Evolutionary conservation across 306 rosid species (phyloP).

Genomic region (Senna tora): DNA sequence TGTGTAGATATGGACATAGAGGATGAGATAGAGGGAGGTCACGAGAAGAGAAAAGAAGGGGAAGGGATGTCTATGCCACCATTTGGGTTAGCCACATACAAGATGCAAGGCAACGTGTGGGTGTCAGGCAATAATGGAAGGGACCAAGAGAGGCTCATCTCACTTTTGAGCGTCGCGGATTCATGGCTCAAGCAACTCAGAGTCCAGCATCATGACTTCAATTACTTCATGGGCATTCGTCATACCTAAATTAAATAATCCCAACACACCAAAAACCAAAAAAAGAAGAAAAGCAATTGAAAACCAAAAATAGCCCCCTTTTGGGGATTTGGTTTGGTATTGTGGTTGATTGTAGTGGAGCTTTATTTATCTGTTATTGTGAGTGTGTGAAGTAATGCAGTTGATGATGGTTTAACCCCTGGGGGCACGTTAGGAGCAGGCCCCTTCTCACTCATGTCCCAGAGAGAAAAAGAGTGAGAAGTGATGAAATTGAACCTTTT

Average conservation of each 20-base stretch:
- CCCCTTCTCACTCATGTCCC: too few species aligned
- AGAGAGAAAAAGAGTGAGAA: too few species aligned
- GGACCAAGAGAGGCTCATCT: slow-evolving; percentile 75
- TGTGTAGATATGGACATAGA: slow-evolving; percentile 69
- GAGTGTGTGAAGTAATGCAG: slow-evolving; percentile 31
- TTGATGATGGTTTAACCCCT: slow-evolving; percentile 32
- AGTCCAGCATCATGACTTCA: slow-evolving; percentile 95
- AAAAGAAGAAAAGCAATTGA: slow-evolving; percentile 29
- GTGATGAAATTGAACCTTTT: too few species aligned
- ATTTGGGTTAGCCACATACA: slow-evolving; percentile 92
- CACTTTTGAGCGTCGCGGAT: slow-evolving; percentile 82
- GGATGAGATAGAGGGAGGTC: slow-evolving; percentile 52
- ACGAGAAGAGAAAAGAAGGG: slow-evolving; percentile 63
- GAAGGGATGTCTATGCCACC: slow-evolving; percentile 67
- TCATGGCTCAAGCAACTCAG: slow-evolving; percentile 93
- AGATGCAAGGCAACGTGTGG: slow-evolving; percentile 92
- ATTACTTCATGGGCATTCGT: slow-evolving; percentile 66
- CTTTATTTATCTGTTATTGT: not conserved
- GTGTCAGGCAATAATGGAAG: slow-evolving; percentile 70
- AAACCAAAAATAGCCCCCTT: slow-evolving; percentile 10
- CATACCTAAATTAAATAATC: slow-evolving; percentile 47
- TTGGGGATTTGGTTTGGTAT: slow-evolving; percentile 31
- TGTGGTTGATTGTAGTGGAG: slow-evolving; percentile 29
- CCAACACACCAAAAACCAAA: not conserved
- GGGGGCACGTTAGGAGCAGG: slow-evolving; percentile 35